phyloP scores from a whole-genome alignment of 371 early-diverging fungal genomes.

The Sporodiniella umbellata region DNA sequence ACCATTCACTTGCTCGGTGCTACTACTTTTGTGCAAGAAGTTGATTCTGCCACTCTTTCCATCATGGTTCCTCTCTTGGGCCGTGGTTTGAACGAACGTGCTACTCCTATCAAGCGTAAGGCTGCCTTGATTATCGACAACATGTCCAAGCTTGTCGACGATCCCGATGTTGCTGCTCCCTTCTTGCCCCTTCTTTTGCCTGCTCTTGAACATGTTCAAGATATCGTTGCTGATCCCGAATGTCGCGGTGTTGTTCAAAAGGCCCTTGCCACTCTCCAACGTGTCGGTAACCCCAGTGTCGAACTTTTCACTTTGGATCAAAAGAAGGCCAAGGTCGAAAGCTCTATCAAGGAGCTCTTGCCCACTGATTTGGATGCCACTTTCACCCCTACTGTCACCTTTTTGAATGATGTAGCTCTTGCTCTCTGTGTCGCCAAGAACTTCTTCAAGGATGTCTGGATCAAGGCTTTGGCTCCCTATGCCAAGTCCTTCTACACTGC shows the following conservation, averaged over 20 bases:
- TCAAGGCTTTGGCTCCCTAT: conserved; percentile 46
- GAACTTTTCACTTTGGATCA: conserved; percentile 35
- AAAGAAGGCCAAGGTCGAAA: conserved; percentile 44
- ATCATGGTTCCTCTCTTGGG: conserved; percentile 75
- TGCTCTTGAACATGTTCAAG: conserved; percentile 71
- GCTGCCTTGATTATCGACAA: conserved; percentile 84
- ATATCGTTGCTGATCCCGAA: conserved; percentile 77
- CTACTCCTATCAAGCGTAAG: conserved; percentile 71
- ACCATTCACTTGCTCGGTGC: conserved; percentile 66
- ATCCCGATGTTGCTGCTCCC: conserved; percentile 75
- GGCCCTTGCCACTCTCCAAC: conserved; percentile 39
- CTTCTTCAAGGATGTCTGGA: conserved; percentile 36
- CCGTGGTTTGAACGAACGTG: conserved; percentile 71
- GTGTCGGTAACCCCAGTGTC: conserved; percentile 23
- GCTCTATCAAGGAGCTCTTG: conserved; percentile 33
- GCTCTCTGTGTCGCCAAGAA: conserved; percentile 32
- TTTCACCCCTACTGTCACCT: conserved; percentile 33
- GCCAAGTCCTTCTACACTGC: conserved; percentile 54
- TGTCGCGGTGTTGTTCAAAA: conserved; percentile 62
- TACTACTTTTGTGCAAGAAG: conserved; percentile 77
- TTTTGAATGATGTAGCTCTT: conserved; percentile 31
- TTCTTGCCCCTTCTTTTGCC: conserved; percentile 80
- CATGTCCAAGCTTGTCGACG: conserved; percentile 80
- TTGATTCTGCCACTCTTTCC: conserved; percentile 76
- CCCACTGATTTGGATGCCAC: conserved; percentile 36